phyloP scores from a whole-genome alignment of 1,284 basidiomycete species.

The Fomitopsis palustris region DNA sequence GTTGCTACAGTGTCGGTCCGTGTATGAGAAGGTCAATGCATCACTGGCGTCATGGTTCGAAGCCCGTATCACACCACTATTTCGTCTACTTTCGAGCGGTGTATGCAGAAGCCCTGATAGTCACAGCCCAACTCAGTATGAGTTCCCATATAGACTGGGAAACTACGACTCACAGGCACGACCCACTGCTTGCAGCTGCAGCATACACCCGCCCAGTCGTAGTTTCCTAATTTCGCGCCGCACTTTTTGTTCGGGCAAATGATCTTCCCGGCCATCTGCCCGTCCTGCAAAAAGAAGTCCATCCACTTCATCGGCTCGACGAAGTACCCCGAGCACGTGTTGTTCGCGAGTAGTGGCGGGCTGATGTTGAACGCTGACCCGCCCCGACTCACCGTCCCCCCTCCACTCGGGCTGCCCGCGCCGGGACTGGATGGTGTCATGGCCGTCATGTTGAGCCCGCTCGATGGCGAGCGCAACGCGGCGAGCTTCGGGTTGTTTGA shows the following conservation, averaged over 20 bases:
- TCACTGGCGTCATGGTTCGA: not conserved
- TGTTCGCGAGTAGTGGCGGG: constrained; percentile 68
- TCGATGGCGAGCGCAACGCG: constrained; percentile 38
- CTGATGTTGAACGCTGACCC: constrained; percentile 30
- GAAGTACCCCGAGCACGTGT: constrained; percentile 93
- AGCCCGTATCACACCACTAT: constrained; percentile 38
- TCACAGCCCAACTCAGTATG: not conserved
- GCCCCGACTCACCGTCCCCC: constrained; percentile 13
- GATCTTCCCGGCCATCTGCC: constrained; percentile 84
- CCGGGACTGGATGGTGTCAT: constrained; percentile 16
- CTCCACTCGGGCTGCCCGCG: constrained; percentile 1
- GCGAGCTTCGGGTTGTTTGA: constrained; percentile 52
- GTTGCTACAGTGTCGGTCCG: not conserved
- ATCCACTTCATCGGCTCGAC: constrained; percentile 99
- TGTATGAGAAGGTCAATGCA: not conserved
- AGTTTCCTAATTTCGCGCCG: constrained; percentile 88
- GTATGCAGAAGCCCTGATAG: constrained; percentile 82
- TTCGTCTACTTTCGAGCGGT: constrained; percentile 88
- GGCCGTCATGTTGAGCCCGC: constrained; percentile 28
- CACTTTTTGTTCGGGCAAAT: constrained; percentile 90
- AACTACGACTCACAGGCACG: constrained; percentile 61
- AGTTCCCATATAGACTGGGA: not conserved
- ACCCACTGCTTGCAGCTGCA: constrained; percentile 93
- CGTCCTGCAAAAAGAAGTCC: constrained; percentile 73
- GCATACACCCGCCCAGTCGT: constrained; percentile 94